These are phyloP conservation scores for Helichrysum umbraculigerum DNA, from an alignment of 129 eudicot species.

Conservation along the genomic window DNA sequence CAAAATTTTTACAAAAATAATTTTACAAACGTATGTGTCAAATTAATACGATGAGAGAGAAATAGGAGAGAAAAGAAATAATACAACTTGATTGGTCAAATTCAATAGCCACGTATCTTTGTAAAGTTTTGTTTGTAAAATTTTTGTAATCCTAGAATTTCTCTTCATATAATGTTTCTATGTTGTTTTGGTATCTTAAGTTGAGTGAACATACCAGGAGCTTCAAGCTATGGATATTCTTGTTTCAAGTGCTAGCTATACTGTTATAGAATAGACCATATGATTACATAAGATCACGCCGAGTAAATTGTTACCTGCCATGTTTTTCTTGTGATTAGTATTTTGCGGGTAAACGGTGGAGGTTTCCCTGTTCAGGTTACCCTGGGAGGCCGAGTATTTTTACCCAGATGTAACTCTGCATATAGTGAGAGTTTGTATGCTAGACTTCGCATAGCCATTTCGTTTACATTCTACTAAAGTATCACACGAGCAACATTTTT, in stretches of 20 bases:
- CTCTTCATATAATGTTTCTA: background rate
- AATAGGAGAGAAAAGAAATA: too few relatives aligned
- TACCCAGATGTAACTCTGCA: background rate
- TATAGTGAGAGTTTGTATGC: conserved; percentile 6
- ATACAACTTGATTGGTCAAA: too few relatives aligned
- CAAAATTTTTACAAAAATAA: too few relatives aligned
- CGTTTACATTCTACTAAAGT: background rate
- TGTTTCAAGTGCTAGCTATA: background rate
- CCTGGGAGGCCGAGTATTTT: too few relatives aligned
- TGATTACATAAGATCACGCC: background rate
- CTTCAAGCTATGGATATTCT: conserved; percentile 10
- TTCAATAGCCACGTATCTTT: too few relatives aligned
- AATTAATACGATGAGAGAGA: too few relatives aligned
- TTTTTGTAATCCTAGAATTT: too few relatives aligned
- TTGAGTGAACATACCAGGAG: background rate
- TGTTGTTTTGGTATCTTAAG: conserved; percentile 6
- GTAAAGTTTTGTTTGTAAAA: too few relatives aligned
- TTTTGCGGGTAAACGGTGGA: background rate
- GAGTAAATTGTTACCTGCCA: background rate
- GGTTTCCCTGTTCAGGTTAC: too few relatives aligned
- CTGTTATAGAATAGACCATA: background rate
- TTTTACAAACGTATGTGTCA: too few relatives aligned
- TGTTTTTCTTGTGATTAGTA: conserved; percentile 2
- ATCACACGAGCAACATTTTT: conserved; percentile 10
- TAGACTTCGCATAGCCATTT: conserved; percentile 12